These are phyloP conservation scores for Aphanomyces astaci DNA, from an alignment of 352 stramenopile genomes.

Conservation along the genomic window DNA sequence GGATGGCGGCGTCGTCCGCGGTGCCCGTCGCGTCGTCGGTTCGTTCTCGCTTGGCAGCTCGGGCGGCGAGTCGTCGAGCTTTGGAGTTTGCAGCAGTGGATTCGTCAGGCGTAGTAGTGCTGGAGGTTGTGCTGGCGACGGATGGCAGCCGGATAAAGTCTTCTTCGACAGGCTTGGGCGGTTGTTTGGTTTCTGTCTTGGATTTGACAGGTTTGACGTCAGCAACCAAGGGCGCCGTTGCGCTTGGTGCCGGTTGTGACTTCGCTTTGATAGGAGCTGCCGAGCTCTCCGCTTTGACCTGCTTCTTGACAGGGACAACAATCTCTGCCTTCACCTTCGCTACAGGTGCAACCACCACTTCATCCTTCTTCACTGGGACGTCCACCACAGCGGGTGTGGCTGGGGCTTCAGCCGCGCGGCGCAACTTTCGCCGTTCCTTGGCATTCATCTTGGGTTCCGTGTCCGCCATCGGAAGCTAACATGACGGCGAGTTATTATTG, in stretches of 20 bases:
- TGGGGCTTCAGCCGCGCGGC: constrained; percentile 41
- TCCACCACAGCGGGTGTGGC: neutral
- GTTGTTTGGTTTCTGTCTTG: neutral
- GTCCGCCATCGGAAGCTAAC: neutral
- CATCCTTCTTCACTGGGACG: neutral
- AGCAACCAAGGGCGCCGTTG: no score
- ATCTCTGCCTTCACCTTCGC: neutral
- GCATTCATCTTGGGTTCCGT: constrained; percentile 42
- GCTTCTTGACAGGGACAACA: neutral
- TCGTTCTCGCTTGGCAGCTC: constrained; percentile 39
- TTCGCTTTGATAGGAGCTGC: no score
- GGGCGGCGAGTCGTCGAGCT: constrained; percentile 46
- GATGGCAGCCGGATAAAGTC: constrained; percentile 2
- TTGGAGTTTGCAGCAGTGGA: constrained; percentile 43
- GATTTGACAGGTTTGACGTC: neutral
- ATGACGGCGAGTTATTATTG: neutral
- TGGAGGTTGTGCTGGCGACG: neutral
- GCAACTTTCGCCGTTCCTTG: constrained; percentile 69
- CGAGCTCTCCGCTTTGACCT: no score
- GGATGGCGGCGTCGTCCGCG: neutral
- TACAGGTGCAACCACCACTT: neutral
- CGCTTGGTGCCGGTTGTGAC: no score
- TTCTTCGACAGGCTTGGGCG: neutral
- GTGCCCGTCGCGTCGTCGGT: constrained; percentile 11
- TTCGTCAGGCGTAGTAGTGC: constrained; percentile 4